phyloP scores from a whole-genome alignment of 345 rosid species.

The Moringa oleifera region DNA sequence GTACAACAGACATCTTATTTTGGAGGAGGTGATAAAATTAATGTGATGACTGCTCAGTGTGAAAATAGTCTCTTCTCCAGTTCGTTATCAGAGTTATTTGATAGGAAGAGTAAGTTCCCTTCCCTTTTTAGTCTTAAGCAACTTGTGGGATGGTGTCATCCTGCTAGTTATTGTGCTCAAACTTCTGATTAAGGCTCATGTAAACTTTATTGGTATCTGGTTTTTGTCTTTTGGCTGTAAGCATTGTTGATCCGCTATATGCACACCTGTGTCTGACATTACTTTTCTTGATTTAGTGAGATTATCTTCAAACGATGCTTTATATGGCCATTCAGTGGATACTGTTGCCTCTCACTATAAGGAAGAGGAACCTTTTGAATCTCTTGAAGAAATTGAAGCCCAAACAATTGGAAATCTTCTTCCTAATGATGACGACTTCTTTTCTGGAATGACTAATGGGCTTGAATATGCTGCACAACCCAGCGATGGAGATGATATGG shows the following conservation, averaged over 20 bases:
- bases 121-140: neutral
- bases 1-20: conserved; percentile 18
- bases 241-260: conserved; percentile 4
- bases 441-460: conserved; percentile 73
- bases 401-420: conserved; percentile 88
- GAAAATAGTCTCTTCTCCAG: conserved; percentile 93
- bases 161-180: neutral
- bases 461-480: conserved; percentile 37
- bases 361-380: conserved; percentile 63
- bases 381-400: conserved; percentile 81
- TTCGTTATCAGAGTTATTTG: conserved; percentile 78
- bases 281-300: no score
- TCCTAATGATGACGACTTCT: conserved; percentile 88
- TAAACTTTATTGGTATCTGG: neutral
- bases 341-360: conserved; percentile 40
- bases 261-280: no score
- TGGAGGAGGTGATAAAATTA: conserved; percentile 22
- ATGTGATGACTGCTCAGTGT: conserved; percentile 33
- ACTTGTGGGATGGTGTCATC: neutral
- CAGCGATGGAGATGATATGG: conserved; percentile 55
- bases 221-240: conserved; percentile 7
- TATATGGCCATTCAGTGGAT: conserved; percentile 35
- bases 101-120: conserved; percentile 51
- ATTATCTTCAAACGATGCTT: conserved; percentile 40
- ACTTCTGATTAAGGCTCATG: neutral